Evolutionary conservation across 2,329 filamentous ascomycete species (phyloP).

Genomic region (Aureobasidium subglaciale): DNA sequence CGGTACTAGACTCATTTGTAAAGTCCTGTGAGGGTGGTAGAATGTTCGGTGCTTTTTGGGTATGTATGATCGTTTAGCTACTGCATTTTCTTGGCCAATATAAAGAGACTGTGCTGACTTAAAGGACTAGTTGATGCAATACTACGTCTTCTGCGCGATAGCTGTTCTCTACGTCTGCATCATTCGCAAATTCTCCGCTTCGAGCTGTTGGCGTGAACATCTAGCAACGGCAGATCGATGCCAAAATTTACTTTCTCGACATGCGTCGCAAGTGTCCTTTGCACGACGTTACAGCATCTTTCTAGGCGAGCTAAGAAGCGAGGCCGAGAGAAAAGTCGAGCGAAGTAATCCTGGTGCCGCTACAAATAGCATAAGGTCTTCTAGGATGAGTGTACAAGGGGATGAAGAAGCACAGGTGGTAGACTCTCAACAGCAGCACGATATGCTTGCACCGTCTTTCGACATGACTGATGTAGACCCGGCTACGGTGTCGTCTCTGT

Average conservation of each 20-base stretch:
- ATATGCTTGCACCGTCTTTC: neutral
- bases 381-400: no score
- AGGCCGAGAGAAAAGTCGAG: neutral
- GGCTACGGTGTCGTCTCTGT: neutral
- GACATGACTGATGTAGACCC: neutral
- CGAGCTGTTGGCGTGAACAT: neutral
- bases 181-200: neutral
- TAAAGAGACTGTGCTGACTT: no score
- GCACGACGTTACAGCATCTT: slow-evolving; percentile 4
- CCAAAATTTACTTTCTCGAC: neutral
- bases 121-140: neutral
- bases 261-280: neutral
- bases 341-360: neutral
- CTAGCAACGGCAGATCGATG: neutral
- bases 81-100: no score
- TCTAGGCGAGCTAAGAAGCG: neutral
- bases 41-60: slow-evolving; percentile 11
- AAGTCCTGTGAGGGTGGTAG: neutral
- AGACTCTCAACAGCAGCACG: neutral
- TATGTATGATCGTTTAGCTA: neutral
- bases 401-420: neutral
- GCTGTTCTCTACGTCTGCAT: slow-evolving; percentile 9
- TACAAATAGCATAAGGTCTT: no score
- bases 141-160: slow-evolving; percentile 10
- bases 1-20: neutral